A percentile compares a stretch with the other conserved stretches of the same genome.
Conservation (phyloP, 306 rosid genomes). For the Quercus dentata region DNA sequence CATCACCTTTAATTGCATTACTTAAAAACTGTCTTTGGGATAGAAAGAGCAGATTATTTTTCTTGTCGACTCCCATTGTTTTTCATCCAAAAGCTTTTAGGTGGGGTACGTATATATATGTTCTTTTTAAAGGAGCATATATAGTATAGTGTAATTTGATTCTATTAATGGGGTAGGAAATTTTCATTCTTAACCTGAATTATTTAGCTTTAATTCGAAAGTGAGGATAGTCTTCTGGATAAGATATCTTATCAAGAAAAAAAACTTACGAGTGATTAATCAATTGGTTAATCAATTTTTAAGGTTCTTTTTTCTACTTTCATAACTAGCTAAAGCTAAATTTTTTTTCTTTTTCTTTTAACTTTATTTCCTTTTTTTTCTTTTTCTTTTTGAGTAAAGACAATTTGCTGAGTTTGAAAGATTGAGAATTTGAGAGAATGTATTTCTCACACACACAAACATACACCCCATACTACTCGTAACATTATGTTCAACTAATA, state of each 20-base stretch:
- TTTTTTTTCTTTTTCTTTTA: no score
- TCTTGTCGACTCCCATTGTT: slow-evolving; percentile 26
- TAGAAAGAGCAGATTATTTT: slow-evolving; percentile 21
- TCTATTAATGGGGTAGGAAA: slow-evolving; percentile 17
- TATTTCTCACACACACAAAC: no score
- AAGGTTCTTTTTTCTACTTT: no score
- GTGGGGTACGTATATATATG: background rate
- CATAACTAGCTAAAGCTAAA: no score
- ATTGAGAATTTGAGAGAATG: no score
- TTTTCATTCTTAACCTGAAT: slow-evolving; percentile 5
- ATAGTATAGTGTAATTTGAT: background rate
- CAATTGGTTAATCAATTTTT: background rate
- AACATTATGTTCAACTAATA: no score
- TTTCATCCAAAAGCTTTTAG: slow-evolving; percentile 11
- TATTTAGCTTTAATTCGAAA: background rate
- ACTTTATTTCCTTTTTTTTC: no score
- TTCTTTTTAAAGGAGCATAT: slow-evolving; percentile 20
- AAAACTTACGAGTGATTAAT: background rate
- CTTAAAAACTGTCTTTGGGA: slow-evolving; percentile 28
- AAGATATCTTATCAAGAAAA: background rate
- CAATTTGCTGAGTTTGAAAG: no score
- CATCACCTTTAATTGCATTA: slow-evolving; percentile 31
- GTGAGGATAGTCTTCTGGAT: background rate
- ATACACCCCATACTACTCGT: no score
- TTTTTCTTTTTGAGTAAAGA: no score